Base-by-base conservation (phyloP, 768 basidiomycete species). In the Candolleomyces aberdarensis region DNA sequence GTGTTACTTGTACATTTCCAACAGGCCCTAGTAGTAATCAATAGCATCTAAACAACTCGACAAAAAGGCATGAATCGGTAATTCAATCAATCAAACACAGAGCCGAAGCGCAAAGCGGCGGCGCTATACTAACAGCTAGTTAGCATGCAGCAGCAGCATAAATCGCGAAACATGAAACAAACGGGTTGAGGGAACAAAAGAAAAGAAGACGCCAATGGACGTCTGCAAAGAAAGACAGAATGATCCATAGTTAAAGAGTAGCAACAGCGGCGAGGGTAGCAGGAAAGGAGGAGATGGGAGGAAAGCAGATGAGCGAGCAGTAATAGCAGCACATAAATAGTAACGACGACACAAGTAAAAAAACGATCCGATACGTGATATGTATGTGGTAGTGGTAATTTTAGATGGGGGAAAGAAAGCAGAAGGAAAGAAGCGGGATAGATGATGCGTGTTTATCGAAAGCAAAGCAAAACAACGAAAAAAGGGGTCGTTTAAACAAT, bases 401-500 rank as follows among this genome's bases (percentile, higher is more conserved):
- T 36, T 36, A 6, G 36, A 43, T 11, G 41, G 5, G 5, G n/a
- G n/a, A 20, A 20, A 46, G 44, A 20, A 46, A 46, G 15, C 8
- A 46, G 17, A 14, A 46, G 17, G 8, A 17, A 17, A 20, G 44
- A 46, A 46, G n/a, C 11, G n/a, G n/a, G 41, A 46, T 46, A 3
- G 44, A 14, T 3, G 44, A 9, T 36, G 36, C 36, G 36, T 36
- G 6, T 36, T 3, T 8, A 36, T 11, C 36, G 36, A 36, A 36
- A 36, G 36, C 36, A 36, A 36, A 3, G 36, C 36, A 36, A 36
- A 36, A 36, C 36, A 36, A 36, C 36, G 11, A 36, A 36, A 1
- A 32, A 36, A 6, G 14, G 14, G 44, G 17, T 15, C 14, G 39
- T 55, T 76, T 66, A 82, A 20, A 82, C 79, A 51, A 82, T 81